Evolutionary conservation across 768 basidiomycete species (phyloP), one percentile per base, ranked within the genome.

Genomic region (Tulasnella calospora): DNA sequence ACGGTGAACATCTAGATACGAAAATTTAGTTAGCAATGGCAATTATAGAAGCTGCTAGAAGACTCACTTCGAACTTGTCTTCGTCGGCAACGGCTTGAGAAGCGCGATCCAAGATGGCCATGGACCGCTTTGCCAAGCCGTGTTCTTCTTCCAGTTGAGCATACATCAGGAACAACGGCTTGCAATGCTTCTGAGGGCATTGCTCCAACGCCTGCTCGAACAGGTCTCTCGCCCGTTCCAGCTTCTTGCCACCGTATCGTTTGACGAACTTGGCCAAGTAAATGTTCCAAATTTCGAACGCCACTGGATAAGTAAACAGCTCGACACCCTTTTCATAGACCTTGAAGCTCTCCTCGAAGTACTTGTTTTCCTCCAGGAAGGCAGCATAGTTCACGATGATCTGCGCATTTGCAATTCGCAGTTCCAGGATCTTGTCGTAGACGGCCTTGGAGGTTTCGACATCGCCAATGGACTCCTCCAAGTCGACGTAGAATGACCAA

Each of bases 281-380:
- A 75, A 98, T 98, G 84, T 99, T 99, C 97, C 98, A 99, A 80
- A 99, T 91, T 85, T 99, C 98, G 84, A 98, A 99, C 4, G 95
- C 96, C 79, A 99, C 91, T 0, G 98, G 98, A 88, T 94, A 99
- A 12, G 96, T 97, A 87, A 99, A 99, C 40, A 99, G 86, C 81
- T 99, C 97, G 13, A 97, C 95, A 71, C 98, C 98, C 35, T 96
- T 91, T 84, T 99, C 98, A 83, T 98, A 99, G 35, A 97, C 92
- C 89, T 96, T 98, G 90, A 99, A 99, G 84, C 94, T 95, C 82
- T 99, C 98, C 82, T 99, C 98, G 85, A 93, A 99, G 85, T 99
- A 99, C 81, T 95, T 90, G 85, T 98, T 97, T 83, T 98, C 97
- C 83, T 99, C 97, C 71, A 99, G 85, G 88, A 99, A 99, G 5